Evolutionary conservation across 495 filamentous ascomycete genomes (phyloP).

Genomic region (Penicillium nucicola): DNA sequence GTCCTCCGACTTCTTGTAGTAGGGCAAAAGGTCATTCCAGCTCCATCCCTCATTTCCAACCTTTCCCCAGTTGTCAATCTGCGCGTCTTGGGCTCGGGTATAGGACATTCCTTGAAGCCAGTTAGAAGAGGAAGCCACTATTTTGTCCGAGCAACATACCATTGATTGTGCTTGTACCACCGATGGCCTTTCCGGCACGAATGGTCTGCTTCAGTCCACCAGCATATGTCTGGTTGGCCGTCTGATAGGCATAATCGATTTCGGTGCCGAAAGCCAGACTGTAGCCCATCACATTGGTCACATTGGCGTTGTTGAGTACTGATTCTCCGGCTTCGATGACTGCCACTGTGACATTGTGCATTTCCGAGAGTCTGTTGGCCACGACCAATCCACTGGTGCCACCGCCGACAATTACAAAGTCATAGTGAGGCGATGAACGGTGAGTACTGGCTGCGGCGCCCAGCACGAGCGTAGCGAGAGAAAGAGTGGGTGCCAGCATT

Average conservation of each 20-base stretch:
- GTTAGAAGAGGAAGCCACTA: too few species aligned
- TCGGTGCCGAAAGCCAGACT: not conserved
- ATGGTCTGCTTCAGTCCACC: too few species aligned
- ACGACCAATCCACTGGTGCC: slow-evolving; percentile 41
- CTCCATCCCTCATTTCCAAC: slow-evolving; percentile 43
- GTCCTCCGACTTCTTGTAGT: slow-evolving; percentile 31
- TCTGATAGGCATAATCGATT: slow-evolving; percentile 23
- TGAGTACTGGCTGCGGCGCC: not conserved
- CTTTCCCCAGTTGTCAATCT: slow-evolving; percentile 46
- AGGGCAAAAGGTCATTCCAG: slow-evolving; percentile 40
- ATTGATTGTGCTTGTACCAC: slow-evolving; percentile 18
- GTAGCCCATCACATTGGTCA: not conserved
- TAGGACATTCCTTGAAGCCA: slow-evolving; percentile 29
- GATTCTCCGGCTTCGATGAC: slow-evolving; percentile 17
- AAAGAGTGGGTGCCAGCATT: not conserved
- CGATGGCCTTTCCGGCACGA: slow-evolving; percentile 18
- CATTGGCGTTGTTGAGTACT: slow-evolving; percentile 1
- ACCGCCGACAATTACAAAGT: slow-evolving; percentile 39
- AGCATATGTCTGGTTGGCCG: not conserved
- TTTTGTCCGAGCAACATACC: not conserved
- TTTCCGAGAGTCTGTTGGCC: slow-evolving; percentile 37
- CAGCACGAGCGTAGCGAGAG: not conserved
- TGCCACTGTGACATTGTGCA: slow-evolving; percentile 10
- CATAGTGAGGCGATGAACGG: slow-evolving; percentile 1
- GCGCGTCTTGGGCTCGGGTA: slow-evolving; percentile 17